These are phyloP conservation scores for Plasmodium cynomolgi DNA, from an alignment of 169 alveolate genomes.

Conservation along the genomic window DNA sequence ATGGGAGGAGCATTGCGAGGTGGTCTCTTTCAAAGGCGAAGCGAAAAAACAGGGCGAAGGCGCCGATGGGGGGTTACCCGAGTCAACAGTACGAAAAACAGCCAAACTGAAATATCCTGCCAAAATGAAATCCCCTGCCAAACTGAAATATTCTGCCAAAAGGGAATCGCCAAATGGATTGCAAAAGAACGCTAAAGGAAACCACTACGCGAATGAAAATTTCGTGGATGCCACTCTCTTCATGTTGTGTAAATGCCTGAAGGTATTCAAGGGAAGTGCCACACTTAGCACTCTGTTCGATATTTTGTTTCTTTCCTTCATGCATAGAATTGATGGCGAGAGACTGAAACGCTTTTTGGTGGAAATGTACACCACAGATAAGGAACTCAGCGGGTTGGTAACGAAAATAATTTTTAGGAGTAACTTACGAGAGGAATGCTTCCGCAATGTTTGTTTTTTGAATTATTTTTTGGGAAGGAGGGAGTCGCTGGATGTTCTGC, in stretches of 20 bases:
- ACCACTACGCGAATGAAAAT: background rate
- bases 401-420: conserved; percentile 22
- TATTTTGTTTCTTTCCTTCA: conserved; percentile 39
- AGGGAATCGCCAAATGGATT: background rate
- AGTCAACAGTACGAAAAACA: background rate
- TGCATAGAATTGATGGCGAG: conserved; percentile 7
- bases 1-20: background rate
- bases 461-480: conserved; percentile 51
- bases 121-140: background rate
- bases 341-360: background rate
- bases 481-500: background rate
- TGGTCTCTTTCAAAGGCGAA: background rate
- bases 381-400: conserved; percentile 4
- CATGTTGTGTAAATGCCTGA: conserved; percentile 36
- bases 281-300: conserved; percentile 26
- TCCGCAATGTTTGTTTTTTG: background rate
- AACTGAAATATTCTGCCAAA: background rate
- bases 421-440: background rate
- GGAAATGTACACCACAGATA: background rate
- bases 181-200: background rate
- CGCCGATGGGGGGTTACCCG: background rate
- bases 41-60: background rate
- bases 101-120: background rate
- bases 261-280: conserved; percentile 9
- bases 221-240: conserved; percentile 28